Evolutionary conservation across 2,329 filamentous ascomycete species (phyloP), one percentile per base, ranked within the genome.

Genomic region (Ophiocordyceps sinensis): DNA sequence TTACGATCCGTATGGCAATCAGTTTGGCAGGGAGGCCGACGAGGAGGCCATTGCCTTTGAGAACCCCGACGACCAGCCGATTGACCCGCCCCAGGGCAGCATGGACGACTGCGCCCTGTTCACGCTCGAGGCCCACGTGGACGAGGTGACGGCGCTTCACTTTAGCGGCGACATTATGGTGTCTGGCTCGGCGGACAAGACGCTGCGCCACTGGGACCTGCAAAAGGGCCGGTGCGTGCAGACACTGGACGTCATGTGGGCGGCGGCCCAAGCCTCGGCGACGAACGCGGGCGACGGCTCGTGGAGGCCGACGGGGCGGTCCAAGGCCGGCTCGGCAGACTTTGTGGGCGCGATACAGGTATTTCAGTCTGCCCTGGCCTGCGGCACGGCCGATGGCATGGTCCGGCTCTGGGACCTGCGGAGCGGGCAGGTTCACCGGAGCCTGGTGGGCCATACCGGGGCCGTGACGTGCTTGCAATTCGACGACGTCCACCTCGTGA

Each of bases 171-270:
- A 94, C 50, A 87, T 85, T 0, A 73, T 98, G 14, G 87, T 98
- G 28, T 98, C 91, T 2, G 91, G 91, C 12, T 96, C 89, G 8
- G 83, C 91, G 1, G 91, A 98, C 65, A 98, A 98, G 70, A 98
- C 91, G 1, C 69, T 98, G 42, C 80, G 91, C 36, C 91, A 98
- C 60, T 98, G 91, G 91, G 91, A 98, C 66, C 71, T 98, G 39
- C 85, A 89, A 53, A 95, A 88, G 59, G 91, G 91, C n/a, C 82
- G 91, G 38, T 96, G 91, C 60, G 85, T 98, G 41, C 91, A 98
- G 63, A 98, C 91, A 3, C 69, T 98, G 38, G 91, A 98, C 61
- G 89, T 98, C 7, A 83, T 98, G 59, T 98, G 91, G 91, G 91
- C 91, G 10, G 88, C 91, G 5, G 88, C 91, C 3, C 88, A 95